Conservation (phyloP, 164 flowering plant species). For the Vitis riparia region DNA sequence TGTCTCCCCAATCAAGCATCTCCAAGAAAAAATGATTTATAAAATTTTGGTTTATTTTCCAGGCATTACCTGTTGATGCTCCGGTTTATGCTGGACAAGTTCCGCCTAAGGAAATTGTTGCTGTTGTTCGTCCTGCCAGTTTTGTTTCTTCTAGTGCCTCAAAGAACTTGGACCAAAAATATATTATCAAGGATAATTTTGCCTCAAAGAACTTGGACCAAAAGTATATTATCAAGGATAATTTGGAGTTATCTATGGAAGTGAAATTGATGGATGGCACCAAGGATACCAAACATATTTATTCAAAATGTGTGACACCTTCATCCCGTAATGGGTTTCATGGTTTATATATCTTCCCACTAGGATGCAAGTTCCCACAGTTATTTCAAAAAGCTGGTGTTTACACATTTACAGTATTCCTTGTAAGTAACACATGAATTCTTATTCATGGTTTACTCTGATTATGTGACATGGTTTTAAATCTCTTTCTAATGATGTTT, state of each 20-base stretch:
- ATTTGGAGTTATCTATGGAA: slow-evolving; percentile 48
- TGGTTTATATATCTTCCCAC: slow-evolving; percentile 66
- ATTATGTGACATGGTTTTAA: background rate
- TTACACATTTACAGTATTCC: slow-evolving; percentile 48
- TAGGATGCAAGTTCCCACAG: slow-evolving; percentile 30
- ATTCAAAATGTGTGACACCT: slow-evolving; percentile 26
- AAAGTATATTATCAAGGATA: slow-evolving; percentile 47
- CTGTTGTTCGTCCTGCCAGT: slow-evolving; percentile 66
- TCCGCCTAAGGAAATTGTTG: slow-evolving; percentile 55
- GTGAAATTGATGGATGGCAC: slow-evolving; percentile 22
- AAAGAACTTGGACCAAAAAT: slow-evolving; percentile 43
- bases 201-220: slow-evolving; percentile 42
- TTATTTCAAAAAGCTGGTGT: slow-evolving; percentile 56
- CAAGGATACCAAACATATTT: slow-evolving; percentile 18
- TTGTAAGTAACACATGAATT: slow-evolving; percentile 38
- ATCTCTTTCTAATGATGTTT: background rate
- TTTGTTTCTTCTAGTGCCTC: slow-evolving; percentile 30
- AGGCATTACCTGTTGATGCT: slow-evolving; percentile 50
- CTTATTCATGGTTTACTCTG: background rate
- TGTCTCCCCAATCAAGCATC: background rate
- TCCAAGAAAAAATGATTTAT: background rate
- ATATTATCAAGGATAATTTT: slow-evolving; percentile 29
- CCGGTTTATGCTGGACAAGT: slow-evolving; percentile 46
- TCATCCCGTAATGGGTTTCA: slow-evolving; percentile 40
- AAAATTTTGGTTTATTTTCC: slow-evolving; percentile 11